Percentiles rank a stretch among this genome's conserved stretches.
phyloP scores from a whole-genome alignment of 2,329 filamentous ascomycete species.

The Grosmannia penicillata region DNA sequence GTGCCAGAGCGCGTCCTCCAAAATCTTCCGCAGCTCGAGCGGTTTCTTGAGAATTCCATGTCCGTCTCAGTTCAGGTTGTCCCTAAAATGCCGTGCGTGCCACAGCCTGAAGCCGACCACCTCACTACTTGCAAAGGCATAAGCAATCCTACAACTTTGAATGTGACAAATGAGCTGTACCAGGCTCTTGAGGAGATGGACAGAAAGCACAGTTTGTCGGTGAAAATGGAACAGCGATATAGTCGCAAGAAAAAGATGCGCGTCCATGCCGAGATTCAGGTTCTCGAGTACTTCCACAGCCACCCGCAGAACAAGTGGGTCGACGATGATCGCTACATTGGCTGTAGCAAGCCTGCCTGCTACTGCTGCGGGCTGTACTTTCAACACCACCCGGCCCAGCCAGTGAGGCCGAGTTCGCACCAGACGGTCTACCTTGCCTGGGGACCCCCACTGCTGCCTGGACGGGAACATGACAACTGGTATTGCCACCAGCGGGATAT shows the following conservation, averaged over 20 bases:
- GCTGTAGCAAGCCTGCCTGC: conserved; percentile 36
- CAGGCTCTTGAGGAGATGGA: conserved; percentile 15
- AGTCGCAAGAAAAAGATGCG: too few species aligned
- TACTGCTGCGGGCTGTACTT: conserved; percentile 33
- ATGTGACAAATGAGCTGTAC: neutral
- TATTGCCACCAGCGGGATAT: neutral
- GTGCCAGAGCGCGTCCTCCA: conserved; percentile 22
- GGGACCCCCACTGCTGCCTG: conserved; percentile 14
- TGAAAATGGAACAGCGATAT: too few species aligned
- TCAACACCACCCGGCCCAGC: conserved; percentile 19
- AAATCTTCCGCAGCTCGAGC: conserved; percentile 15
- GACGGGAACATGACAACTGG: neutral
- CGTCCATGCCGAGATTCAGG: conserved; percentile 30
- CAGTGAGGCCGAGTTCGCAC: conserved; percentile 20
- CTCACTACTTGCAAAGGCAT: conserved; percentile 18
- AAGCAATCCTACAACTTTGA: too few species aligned
- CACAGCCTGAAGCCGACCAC: conserved; percentile 14
- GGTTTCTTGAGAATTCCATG: conserved; percentile 15
- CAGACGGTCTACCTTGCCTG: conserved; percentile 26
- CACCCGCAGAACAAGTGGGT: conserved; percentile 16
- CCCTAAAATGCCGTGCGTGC: conserved; percentile 6
- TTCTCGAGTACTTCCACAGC: conserved; percentile 30
- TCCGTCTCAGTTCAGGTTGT: too few species aligned
- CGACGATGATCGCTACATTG: conserved; percentile 27
- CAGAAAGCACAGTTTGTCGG: conserved; percentile 12